Base-by-base conservation (phyloP, 2,329 filamentous ascomycete genomes). In the Rhynchosporium secalis region DNA sequence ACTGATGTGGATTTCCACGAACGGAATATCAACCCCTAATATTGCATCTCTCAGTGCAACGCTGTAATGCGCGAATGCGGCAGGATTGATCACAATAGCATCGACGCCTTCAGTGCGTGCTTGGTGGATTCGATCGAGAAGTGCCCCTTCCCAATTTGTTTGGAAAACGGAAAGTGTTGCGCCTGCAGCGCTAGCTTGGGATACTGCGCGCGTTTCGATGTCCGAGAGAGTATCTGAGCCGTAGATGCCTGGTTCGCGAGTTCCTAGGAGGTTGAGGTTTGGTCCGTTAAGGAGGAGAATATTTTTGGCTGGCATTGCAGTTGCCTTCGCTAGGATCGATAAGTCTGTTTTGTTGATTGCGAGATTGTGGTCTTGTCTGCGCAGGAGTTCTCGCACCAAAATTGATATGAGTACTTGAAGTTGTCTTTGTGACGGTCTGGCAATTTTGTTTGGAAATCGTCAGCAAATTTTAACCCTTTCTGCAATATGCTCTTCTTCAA, bases 281-380 rank as follows among this genome's bases (percentile, higher is more conserved):
- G 89, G 89, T n/a, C 90, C 89, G 75, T 92, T 92, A 78, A 92
- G 86, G 67, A 92, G 80, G 69, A 92, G 86, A 72, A 92, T 86
- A 49, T 72, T 75, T 66, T 76, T 76, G 47, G 75, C 68, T 45
- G 75, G 68, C 76, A 76, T 75, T 55, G 59, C 69, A n/a, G 45
- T 38, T 58, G 43, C 26, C 20, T 3, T 26, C 31, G 26, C 31
- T 9, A 26, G 12, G 20, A n/a, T 41, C 10, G 38, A 9, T 15
- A 20, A 9, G 46, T 15, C 40, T 49, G 43, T 28, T 9, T 8
- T 40, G 0, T 10, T 29, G 9, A 15, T 29, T 46, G 20, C 20
- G 20, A 20, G 43, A 15, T 48, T 49, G 43, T 28, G n/a, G 12
- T 40, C 1, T 10, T 29, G 9, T 31, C n/a, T 46, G 20, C 20